Conservation (phyloP, 75 land plant genomes). For the Azolla pinnata region DNA sequence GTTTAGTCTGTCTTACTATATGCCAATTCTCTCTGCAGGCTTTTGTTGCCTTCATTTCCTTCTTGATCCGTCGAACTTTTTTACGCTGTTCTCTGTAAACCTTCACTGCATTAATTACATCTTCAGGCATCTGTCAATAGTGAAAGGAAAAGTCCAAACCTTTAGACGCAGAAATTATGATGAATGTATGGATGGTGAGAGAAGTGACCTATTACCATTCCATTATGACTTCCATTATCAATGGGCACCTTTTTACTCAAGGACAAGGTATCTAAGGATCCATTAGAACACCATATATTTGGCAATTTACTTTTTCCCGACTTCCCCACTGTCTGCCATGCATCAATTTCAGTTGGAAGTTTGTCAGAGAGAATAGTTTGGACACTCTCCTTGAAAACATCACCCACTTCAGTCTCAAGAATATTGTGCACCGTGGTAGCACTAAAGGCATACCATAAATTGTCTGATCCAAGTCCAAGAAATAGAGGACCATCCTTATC, state of each 20-base stretch:
- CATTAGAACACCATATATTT: constrained; percentile 53
- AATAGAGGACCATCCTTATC: constrained; percentile 34
- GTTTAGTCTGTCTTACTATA: constrained; percentile 34
- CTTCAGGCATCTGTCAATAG: constrained; percentile 34
- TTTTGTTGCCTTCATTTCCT: constrained; percentile 51
- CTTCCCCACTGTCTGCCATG: constrained; percentile 59
- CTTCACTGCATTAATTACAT: constrained; percentile 29
- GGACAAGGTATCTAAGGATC: constrained; percentile 81
- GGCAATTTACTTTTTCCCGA: constrained; percentile 46
- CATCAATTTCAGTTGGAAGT: constrained; percentile 37
- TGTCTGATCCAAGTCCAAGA: constrained; percentile 82
- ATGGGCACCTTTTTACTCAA: constrained; percentile 92
- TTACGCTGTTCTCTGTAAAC: constrained; percentile 49
- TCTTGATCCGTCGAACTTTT: constrained; percentile 48
- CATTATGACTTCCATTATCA: too few species aligned
- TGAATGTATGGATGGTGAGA: too few species aligned
- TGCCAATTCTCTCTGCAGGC: constrained; percentile 61
- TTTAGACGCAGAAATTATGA: too few species aligned
- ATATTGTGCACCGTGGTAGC: constrained; percentile 61
- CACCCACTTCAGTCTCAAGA: too few species aligned
- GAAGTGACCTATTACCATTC: too few species aligned
- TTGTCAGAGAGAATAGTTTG: constrained; percentile 41
- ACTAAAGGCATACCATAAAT: constrained; percentile 82
- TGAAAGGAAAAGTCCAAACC: too few species aligned
- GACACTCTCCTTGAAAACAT: constrained; percentile 52